Conservation (phyloP, 2,329 filamentous ascomycete species). For the Torrubiella hemipterigena region DNA sequence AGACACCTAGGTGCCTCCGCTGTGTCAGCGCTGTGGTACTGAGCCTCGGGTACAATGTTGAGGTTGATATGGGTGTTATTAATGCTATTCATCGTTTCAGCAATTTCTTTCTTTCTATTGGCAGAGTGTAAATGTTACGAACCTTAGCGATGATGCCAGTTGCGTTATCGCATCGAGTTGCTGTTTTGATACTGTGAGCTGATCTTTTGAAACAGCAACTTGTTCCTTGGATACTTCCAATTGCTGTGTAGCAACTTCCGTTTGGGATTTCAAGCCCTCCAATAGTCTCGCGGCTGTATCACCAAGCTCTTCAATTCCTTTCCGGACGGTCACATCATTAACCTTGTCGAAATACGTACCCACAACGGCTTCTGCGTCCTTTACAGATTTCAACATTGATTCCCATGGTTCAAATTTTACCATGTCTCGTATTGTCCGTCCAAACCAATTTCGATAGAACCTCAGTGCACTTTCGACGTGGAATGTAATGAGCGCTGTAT, state of each 20-base stretch:
- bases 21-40: background rate
- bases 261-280: background rate
- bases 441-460: background rate
- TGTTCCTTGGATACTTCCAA: too few relatives aligned
- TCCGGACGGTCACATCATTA: background rate
- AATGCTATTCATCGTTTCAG: background rate
- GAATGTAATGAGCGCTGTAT: background rate
- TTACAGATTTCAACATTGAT: background rate
- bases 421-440: background rate
- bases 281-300: background rate
- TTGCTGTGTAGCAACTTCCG: background rate
- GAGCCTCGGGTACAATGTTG: background rate
- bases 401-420: background rate
- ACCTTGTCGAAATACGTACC: constrained; percentile 1
- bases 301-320: background rate
- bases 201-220: too few relatives aligned
- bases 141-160: too few relatives aligned
- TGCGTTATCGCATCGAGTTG: too few relatives aligned
- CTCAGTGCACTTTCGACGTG: background rate
- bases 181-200: too few relatives aligned
- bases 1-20: background rate
- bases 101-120: background rate
- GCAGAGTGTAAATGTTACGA: too few relatives aligned
- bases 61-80: background rate
- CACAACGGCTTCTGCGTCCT: background rate